Evolutionary conservation across 139 green algal genomes (phyloP), one percentile per base, ranked within the genome.

Genomic region (Auxenochlorella pyrenoidosa): DNA sequence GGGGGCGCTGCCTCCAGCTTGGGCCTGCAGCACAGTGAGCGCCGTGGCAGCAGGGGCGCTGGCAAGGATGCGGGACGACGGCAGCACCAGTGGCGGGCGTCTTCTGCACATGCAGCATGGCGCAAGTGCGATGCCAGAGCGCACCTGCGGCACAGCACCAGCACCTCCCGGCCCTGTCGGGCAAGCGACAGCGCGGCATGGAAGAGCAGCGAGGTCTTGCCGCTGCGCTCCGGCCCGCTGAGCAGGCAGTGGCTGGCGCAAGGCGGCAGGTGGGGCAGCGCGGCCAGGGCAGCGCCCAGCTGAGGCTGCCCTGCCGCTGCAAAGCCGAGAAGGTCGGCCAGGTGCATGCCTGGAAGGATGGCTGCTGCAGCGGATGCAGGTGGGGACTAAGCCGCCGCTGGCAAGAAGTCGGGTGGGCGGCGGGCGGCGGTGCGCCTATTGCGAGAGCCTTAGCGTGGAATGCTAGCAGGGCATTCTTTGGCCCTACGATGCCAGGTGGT

Each of bases 141-240:
- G 22, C 26, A 79, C 81, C 82, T 88, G 30, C 44, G 71, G 59
- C 83, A 86, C 54, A 90, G 66, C 59, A 90, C 76, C 66, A 90
- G 58, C 54, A 90, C 81, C 1, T 19, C 6, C 19, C 47, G 6
- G 26, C 70, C 79, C 54, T 84, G 44, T 0, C 70, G 75, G 0
- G 87, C 87, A 21, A 75, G 28, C 13, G n/a, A 44, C 8, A 85
- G 81, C 19, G 87, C 87, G 0, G 63, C 28, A 10, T 88, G 82
- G 41, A 90, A 88, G 22, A 90, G 87, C 51, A 90, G 70, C 12
- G 79, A 81, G 0, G 87, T 90, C 41, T 90, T 90, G 40, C 87
- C 87, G 70, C 80, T 85, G 68, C 73, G 87, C 22, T 88, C 87
- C 0, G 87, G 87, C 13, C 87, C 87, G 51, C 68, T 82, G 8